phyloP scores from a whole-genome alignment of 1,139 yeast genomes.

The Geotrichum citri-aurantii region DNA sequence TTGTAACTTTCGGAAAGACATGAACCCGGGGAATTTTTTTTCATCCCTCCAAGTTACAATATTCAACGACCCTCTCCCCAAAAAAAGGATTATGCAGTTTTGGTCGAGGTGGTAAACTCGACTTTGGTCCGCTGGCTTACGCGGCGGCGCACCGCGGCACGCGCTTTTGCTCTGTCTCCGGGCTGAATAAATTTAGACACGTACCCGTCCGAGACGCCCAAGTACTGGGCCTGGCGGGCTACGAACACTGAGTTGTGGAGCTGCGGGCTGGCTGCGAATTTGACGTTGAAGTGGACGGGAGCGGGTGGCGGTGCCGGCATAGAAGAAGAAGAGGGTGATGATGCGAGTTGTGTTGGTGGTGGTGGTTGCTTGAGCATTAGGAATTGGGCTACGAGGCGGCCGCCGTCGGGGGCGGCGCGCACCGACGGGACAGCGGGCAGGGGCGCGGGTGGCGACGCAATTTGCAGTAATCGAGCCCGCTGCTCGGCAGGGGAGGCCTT shows the following conservation, averaged over 20 bases:
- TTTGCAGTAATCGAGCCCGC: conserved; percentile 2
- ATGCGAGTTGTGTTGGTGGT: no score
- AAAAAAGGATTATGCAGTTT: neutral
- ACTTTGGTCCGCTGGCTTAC: neutral
- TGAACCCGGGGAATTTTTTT: no score
- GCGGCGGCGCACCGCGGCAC: neutral
- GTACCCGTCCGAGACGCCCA: conserved; percentile 1
- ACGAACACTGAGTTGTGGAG: conserved; percentile 1
- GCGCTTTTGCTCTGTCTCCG: neutral
- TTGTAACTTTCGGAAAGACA: no score
- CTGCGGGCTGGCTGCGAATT: neutral
- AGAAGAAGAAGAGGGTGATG: neutral
- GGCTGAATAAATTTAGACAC: neutral
- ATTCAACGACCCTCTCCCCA: no score
- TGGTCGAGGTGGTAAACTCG: neutral
- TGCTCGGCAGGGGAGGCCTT: neutral
- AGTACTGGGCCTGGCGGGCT: neutral
- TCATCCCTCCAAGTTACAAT: no score
- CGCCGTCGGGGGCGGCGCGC: neutral
- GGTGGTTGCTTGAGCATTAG: neutral
- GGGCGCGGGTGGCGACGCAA: conserved; percentile 1
- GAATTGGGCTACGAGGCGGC: conserved; percentile 3
- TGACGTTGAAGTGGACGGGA: conserved; percentile 7
- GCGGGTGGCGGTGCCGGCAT: neutral
- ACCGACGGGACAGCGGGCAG: neutral